Evolutionary conservation across 495 filamentous ascomycete species (phyloP).

Genomic region (Cetradonia linearis): DNA sequence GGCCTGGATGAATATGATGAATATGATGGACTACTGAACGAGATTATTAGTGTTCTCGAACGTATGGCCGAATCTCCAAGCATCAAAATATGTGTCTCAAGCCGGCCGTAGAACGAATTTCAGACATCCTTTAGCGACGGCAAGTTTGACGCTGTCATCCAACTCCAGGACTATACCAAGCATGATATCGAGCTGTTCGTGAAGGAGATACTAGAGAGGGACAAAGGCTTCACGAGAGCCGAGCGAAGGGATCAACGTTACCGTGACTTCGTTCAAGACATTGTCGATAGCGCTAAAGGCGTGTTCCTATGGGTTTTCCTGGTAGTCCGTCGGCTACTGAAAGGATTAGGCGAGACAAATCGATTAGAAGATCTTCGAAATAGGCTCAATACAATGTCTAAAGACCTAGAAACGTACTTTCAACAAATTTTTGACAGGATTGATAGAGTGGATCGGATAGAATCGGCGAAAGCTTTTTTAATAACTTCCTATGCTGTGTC

Average conservation of each 20-base stretch:
- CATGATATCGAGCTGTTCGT: slow-evolving; percentile 17
- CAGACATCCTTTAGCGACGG: slow-evolving; percentile 28
- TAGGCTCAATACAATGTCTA: slow-evolving; percentile 14
- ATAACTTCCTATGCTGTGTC: not conserved
- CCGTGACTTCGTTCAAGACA: slow-evolving; percentile 14
- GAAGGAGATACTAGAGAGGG: not conserved
- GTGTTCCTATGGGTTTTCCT: slow-evolving; percentile 32
- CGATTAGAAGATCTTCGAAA: slow-evolving; percentile 11
- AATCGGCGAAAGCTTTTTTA: slow-evolving; percentile 4
- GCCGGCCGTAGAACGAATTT: slow-evolving; percentile 41
- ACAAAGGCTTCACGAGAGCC: not conserved
- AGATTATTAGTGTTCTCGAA: slow-evolving; percentile 24
- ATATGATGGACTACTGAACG: slow-evolving; percentile 21
- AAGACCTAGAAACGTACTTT: slow-evolving; percentile 18
- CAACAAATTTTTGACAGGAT: slow-evolving; percentile 15
- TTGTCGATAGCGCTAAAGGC: slow-evolving; percentile 28
- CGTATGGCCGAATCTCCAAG: slow-evolving; percentile 17
- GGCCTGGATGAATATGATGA: slow-evolving; percentile 42
- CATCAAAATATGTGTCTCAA: slow-evolving; percentile 44
- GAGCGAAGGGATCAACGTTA: slow-evolving; percentile 1
- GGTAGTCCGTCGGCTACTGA: slow-evolving; percentile 18
- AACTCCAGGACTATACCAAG: slow-evolving; percentile 14
- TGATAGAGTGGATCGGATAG: not conserved
- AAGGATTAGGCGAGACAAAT: slow-evolving; percentile 18
- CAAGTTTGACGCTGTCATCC: slow-evolving; percentile 1